phyloP scores from a whole-genome alignment of 345 rosid species.

The Euclidium syriacum region DNA sequence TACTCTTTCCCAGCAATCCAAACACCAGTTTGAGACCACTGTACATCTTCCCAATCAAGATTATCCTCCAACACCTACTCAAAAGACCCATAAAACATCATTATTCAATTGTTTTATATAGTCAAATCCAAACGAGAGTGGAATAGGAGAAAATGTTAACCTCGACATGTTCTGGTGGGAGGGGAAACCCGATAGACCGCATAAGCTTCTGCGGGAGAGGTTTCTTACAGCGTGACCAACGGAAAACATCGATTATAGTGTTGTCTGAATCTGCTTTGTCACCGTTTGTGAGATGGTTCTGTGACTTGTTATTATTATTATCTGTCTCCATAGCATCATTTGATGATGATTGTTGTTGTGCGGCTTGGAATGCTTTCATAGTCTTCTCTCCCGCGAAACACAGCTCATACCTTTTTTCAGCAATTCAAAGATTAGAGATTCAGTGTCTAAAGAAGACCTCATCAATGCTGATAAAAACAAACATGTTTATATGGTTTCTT shows the following conservation, averaged over 20 bases:
- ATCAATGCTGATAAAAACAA: background rate
- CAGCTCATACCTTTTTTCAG: conserved; percentile 80
- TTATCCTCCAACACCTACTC: conserved; percentile 80
- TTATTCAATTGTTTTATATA: background rate
- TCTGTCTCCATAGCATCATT: conserved; percentile 59
- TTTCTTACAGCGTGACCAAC: conserved; percentile 92
- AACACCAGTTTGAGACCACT: conserved; percentile 98
- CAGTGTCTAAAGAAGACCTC: background rate
- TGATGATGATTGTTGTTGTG: conserved; percentile 38
- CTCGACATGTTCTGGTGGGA: conserved; percentile 83
- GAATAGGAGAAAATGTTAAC: conserved; percentile 31
- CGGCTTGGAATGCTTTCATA: conserved; percentile 47
- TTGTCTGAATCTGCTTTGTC: conserved; percentile 67
- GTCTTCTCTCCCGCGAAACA: conserved; percentile 86
- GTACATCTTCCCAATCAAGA: conserved; percentile 97
- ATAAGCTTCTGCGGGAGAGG: conserved; percentile 85
- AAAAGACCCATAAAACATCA: background rate
- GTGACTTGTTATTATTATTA: conserved; percentile 36
- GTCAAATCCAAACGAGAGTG: background rate
- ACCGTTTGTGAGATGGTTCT: conserved; percentile 66
- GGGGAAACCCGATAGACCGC: conserved; percentile 85
- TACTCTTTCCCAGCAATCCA: conserved; percentile 94
- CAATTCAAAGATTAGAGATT: background rate
- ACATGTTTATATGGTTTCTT: background rate
- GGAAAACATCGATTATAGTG: conserved; percentile 63